phyloP scores from a whole-genome alignment of 2,329 filamentous ascomycete genomes.

The Diaporthe destruens region DNA sequence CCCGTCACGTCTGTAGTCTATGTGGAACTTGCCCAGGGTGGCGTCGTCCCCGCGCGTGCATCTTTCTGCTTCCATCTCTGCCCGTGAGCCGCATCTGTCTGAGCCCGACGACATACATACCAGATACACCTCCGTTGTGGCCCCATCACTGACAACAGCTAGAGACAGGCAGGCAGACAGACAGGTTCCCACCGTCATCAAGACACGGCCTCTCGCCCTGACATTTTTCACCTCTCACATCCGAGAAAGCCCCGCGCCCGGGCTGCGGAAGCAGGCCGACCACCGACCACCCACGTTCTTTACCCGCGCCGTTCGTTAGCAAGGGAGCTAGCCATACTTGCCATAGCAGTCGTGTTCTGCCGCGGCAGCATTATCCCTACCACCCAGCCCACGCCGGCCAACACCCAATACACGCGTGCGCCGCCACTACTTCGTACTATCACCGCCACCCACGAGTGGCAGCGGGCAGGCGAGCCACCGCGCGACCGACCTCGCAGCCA shows the following conservation, averaged over 20 bases:
- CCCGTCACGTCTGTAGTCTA: constrained; percentile 16
- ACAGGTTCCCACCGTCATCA: neutral
- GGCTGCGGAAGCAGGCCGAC: neutral
- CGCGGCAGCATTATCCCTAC: constrained; percentile 27
- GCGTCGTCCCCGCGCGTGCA: constrained; percentile 11
- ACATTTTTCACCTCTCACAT: neutral
- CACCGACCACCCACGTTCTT: constrained; percentile 10
- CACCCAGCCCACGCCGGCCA: neutral
- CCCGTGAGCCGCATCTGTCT: constrained; percentile 9
- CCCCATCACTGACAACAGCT: neutral
- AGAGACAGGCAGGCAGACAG: neutral
- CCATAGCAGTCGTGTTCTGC: constrained; percentile 14
- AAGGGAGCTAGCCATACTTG: constrained; percentile 30
- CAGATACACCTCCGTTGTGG: neutral
- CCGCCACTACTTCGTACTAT: neutral
- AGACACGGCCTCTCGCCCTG: constrained; percentile 14
- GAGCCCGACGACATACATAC: constrained; percentile 12
- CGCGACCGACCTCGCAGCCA: constrained; percentile 11
- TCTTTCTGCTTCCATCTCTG: constrained; percentile 2
- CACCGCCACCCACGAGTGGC: constrained; percentile 13
- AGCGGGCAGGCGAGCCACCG: constrained; percentile 3
- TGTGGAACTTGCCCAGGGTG: constrained; percentile 5
- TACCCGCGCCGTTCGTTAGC: constrained; percentile 27
- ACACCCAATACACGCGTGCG: constrained; percentile 7
- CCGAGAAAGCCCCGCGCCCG: constrained; percentile 3